Conservation (phyloP, 768 basidiomycete genomes). For the Lentinus brumalis region DNA sequence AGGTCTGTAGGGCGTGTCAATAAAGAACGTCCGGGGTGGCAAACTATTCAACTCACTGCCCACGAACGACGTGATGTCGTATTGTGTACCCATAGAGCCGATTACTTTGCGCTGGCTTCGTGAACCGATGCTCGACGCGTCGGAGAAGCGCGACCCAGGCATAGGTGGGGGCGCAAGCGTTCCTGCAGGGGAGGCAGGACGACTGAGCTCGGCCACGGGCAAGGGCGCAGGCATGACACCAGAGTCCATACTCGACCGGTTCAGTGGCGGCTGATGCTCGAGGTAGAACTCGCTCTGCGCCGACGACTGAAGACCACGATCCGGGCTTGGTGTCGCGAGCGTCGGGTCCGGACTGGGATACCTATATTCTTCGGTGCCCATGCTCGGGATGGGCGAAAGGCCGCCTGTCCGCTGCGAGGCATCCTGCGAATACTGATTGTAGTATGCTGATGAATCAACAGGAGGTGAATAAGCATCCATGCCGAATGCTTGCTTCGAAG, state of each 20-base stretch:
- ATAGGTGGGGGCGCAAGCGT: slow-evolving; percentile 25
- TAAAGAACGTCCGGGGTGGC: neutral
- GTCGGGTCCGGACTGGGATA: slow-evolving; percentile 13
- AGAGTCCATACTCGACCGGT: slow-evolving; percentile 20
- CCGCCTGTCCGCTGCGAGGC: neutral
- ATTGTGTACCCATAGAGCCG: slow-evolving; percentile 55
- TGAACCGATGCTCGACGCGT: slow-evolving; percentile 17
- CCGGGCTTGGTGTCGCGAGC: slow-evolving; percentile 7
- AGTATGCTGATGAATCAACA: neutral
- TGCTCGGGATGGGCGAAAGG: neutral
- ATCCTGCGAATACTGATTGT: slow-evolving; percentile 1
- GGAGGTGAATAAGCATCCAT: slow-evolving; percentile 24
- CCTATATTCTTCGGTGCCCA: slow-evolving; percentile 7
- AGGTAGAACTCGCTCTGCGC: slow-evolving; percentile 61
- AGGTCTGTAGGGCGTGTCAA: slow-evolving; percentile 31
- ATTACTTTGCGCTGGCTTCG: slow-evolving; percentile 22
- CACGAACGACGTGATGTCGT: slow-evolving; percentile 78
- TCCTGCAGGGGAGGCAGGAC: neutral
- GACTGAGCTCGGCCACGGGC: neutral
- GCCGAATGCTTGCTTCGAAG: slow-evolving; percentile 21
- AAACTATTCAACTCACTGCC: slow-evolving; percentile 37
- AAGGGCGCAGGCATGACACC: slow-evolving; percentile 10
- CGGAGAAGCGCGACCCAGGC: slow-evolving; percentile 28
- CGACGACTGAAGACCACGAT: slow-evolving; percentile 19
- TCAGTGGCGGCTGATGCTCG: slow-evolving; percentile 56